Evolutionary conservation across 2,329 filamentous ascomycete species (phyloP).

Genomic region (Phaeosphaeriaceae sp.): DNA sequence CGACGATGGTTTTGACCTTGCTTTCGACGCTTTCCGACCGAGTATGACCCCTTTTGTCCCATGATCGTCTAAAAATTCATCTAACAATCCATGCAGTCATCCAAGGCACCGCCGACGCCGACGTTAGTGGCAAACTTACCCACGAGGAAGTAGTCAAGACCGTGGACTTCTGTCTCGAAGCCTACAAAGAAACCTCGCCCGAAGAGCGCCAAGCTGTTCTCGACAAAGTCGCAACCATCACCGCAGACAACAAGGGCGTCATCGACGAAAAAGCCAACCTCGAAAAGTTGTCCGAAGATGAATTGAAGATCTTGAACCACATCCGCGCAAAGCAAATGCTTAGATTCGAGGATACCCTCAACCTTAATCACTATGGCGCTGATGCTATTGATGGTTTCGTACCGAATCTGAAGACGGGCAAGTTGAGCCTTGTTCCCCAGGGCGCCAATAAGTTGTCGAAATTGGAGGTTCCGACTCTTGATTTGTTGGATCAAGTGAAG

Average conservation of each 20-base stretch:
- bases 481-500: too few species aligned
- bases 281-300: not conserved
- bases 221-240: not conserved
- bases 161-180: constrained; percentile 8
- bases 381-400: not conserved
- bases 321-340: not conserved
- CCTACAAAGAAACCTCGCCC: not conserved
- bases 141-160: constrained; percentile 28
- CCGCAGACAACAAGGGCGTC: not conserved
- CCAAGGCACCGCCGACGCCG: constrained; percentile 27
- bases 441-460: not conserved
- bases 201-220: not conserved
- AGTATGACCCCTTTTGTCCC: constrained; percentile 35
- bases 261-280: not conserved
- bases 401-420: not conserved
- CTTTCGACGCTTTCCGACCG: constrained; percentile 52
- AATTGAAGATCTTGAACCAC: not conserved
- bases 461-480: not conserved
- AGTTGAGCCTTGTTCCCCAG: not conserved
- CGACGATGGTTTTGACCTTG: constrained; percentile 53
- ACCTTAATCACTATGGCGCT: not conserved
- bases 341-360: not conserved
- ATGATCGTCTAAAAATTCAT: not conserved
- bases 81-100: constrained; percentile 25
- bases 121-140: constrained; percentile 15